A percentile compares a stretch with the other conserved stretches of the same genome.
Evolutionary conservation across 495 filamentous ascomycete species (phyloP).

Genomic region (Apodospora peruviana): DNA sequence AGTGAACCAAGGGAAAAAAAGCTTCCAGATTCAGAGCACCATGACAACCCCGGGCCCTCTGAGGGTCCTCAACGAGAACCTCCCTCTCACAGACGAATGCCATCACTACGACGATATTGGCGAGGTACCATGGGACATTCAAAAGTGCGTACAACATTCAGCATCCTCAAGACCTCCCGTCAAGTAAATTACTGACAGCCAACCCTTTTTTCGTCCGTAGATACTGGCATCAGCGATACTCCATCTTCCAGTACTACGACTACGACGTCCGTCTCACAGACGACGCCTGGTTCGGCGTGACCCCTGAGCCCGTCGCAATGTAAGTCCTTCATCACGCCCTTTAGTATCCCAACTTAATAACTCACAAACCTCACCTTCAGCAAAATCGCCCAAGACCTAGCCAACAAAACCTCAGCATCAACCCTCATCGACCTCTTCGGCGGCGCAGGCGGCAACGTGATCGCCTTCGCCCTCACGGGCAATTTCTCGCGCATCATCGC

Average conservation of each 20-base stretch:
- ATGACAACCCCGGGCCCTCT: constrained; percentile 5
- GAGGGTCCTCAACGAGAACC: constrained; percentile 15
- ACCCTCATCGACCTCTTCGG: constrained; percentile 82
- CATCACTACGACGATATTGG: constrained; percentile 58
- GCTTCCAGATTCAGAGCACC: too few species aligned
- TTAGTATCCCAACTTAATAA: neutral
- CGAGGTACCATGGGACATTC: constrained; percentile 69
- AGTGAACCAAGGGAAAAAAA: too few species aligned
- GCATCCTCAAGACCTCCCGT: neutral
- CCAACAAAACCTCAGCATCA: constrained; percentile 30
- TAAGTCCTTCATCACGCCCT: constrained; percentile 31
- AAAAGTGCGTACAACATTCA: constrained; percentile 52
- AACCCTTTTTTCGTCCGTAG: too few species aligned
- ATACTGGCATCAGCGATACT: constrained; percentile 84
- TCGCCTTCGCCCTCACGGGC: constrained; percentile 76
- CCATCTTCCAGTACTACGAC: constrained; percentile 76
- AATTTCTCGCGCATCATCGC: constrained; percentile 78
- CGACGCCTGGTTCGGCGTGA: constrained; percentile 93
- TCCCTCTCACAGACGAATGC: constrained; percentile 47
- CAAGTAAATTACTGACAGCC: too few species aligned
- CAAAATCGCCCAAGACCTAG: constrained; percentile 72
- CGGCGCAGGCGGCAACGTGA: constrained; percentile 90
- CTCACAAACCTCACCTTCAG: constrained; percentile 31
- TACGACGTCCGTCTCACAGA: constrained; percentile 86
- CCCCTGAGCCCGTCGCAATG: constrained; percentile 84